These are phyloP conservation scores for Globisporangium carolinianum DNA, from an alignment of 352 stramenopile species.

Conservation along the genomic window DNA sequence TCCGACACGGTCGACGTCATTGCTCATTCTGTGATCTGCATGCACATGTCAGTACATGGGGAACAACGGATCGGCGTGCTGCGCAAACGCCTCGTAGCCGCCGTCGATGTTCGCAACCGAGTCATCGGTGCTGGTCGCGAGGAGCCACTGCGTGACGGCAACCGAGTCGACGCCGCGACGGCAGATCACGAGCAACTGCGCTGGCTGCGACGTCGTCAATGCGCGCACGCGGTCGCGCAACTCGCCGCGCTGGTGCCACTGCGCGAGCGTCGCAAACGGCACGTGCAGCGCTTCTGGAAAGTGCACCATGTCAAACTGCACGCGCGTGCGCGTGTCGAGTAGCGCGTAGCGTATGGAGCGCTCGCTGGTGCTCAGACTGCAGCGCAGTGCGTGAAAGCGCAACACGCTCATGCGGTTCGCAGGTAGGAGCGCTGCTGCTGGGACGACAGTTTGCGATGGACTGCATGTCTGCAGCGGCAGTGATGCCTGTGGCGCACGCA, in stretches of 20 bases:
- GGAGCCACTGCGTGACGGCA: conserved; percentile 46
- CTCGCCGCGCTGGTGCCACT: conserved; percentile 13
- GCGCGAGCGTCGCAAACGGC: conserved; percentile 32
- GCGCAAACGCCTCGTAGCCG: conserved; percentile 62
- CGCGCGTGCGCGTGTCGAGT: conserved; percentile 44
- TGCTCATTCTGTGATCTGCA: neutral
- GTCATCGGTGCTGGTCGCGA: conserved; percentile 27
- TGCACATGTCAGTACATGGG: conserved; percentile 56
- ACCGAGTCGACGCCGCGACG: conserved; percentile 74
- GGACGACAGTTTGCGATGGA: too few relatives aligned
- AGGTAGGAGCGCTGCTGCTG: conserved; percentile 7
- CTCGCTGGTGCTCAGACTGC: neutral
- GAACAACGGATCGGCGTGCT: conserved; percentile 42
- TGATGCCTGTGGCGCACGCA: neutral
- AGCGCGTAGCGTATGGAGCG: conserved; percentile 28
- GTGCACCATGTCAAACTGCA: conserved; percentile 75
- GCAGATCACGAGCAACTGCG: conserved; percentile 55
- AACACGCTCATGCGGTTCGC: conserved; percentile 27
- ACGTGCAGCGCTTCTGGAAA: conserved; percentile 65
- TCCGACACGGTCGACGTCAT: neutral
- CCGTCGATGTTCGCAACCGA: conserved; percentile 54
- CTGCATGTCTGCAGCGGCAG: neutral
- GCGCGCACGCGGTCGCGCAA: neutral
- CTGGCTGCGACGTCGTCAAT: neutral
- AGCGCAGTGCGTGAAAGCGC: conserved; percentile 30